A percentile compares a stretch with the other conserved stretches of the same genome.
Conservation (phyloP, 1,284 basidiomycete genomes). For the Coniferiporia weirii region DNA sequence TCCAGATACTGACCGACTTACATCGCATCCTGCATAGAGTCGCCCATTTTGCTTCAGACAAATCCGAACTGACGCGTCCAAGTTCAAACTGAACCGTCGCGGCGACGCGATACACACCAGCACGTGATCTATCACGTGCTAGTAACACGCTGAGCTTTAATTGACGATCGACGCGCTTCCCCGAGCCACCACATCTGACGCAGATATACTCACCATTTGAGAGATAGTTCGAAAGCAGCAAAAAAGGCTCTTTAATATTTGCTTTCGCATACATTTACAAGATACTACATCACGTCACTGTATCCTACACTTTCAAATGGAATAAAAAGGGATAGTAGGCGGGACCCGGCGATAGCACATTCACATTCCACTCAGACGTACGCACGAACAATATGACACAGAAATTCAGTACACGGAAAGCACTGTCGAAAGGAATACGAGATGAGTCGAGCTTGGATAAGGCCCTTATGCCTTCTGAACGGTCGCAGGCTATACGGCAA, state of each 20-base stretch:
- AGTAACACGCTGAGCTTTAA: neutral
- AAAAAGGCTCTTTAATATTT: neutral
- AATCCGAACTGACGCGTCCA: no score
- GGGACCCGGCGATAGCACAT: no score
- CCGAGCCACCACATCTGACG: neutral
- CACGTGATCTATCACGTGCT: neutral
- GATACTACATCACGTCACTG: neutral
- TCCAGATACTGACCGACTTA: neutral
- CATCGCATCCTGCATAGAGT: conserved; percentile 34
- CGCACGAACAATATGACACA: no score
- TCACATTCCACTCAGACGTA: no score
- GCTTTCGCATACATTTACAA: neutral
- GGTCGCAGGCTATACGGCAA: neutral
- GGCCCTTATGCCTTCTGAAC: neutral
- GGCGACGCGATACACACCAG: neutral
- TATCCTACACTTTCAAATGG: neutral
- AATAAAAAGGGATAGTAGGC: neutral
- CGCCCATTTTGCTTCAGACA: conserved; percentile 34
- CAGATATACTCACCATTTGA: neutral
- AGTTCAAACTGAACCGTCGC: no score
- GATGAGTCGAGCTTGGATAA: neutral
- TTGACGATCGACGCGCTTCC: neutral
- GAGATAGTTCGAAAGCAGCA: no score
- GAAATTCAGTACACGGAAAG: no score
- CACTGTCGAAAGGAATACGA: neutral